phyloP scores from a whole-genome alignment of 495 filamentous ascomycete species.

The Penicillium pulvis region DNA sequence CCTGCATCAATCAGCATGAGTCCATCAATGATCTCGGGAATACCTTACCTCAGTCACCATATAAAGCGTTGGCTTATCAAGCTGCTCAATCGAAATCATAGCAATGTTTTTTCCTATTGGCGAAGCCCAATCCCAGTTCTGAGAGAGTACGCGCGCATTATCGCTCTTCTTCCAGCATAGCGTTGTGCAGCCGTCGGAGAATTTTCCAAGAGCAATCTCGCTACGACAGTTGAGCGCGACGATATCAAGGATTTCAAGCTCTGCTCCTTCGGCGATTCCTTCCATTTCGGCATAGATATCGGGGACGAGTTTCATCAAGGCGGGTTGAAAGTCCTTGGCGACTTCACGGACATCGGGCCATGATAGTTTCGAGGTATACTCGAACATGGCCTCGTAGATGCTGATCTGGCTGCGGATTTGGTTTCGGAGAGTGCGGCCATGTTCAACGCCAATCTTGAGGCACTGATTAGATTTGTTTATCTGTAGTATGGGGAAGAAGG shows the following conservation, averaged over 20 bases:
- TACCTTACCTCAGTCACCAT: constrained; percentile 45
- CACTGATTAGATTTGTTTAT: not conserved
- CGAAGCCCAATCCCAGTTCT: constrained; percentile 69
- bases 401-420: constrained; percentile 50
- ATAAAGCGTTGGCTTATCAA: constrained; percentile 49
- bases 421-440: constrained; percentile 47
- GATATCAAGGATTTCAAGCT: constrained; percentile 55
- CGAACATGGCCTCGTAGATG: constrained; percentile 57
- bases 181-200: constrained; percentile 66
- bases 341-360: constrained; percentile 51
- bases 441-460: constrained; percentile 54
- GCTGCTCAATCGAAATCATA: constrained; percentile 53
- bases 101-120: constrained; percentile 55
- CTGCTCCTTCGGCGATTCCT: constrained; percentile 63
- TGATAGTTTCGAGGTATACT: constrained; percentile 45
- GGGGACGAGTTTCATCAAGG: constrained; percentile 42
- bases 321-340: constrained; percentile 47
- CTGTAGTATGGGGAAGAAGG: not conserved
- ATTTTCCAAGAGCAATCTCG: constrained; percentile 65
- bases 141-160: constrained; percentile 50
- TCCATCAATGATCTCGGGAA: not conserved
- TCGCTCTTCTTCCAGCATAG: constrained; percentile 52
- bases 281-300: constrained; percentile 54
- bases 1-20: constrained; percentile 32
- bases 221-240: constrained; percentile 68